phyloP scores from a whole-genome alignment of 2,329 filamentous ascomycete genomes.

The Fusarium secorum region DNA sequence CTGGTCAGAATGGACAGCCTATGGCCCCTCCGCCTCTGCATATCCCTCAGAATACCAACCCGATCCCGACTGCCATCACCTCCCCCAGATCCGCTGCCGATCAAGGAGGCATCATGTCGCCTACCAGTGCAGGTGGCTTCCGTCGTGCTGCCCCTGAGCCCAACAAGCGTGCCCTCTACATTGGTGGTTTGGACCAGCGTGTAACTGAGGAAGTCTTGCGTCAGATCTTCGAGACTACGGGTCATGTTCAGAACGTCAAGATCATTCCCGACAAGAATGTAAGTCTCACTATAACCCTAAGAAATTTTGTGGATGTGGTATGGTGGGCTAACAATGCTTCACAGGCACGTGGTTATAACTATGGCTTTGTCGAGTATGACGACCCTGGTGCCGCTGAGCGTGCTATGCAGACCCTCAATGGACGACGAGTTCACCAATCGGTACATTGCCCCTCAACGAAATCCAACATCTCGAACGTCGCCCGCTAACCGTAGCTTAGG shows the following conservation, averaged over 20 bases:
- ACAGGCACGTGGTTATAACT: slow-evolving; percentile 96
- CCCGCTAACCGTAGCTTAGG: slow-evolving; percentile 60
- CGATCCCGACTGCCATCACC: slow-evolving; percentile 90
- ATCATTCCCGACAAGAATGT: slow-evolving; percentile 99
- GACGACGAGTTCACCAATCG: slow-evolving; percentile 92
- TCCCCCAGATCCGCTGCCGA: slow-evolving; percentile 80
- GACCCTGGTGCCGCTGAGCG: slow-evolving; percentile 95
- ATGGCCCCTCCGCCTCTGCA: slow-evolving; percentile 92
- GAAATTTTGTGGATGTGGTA: neutral
- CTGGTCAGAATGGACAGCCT: slow-evolving; percentile 72
- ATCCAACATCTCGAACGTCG: slow-evolving; percentile 1
- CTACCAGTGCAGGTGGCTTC: slow-evolving; percentile 81
- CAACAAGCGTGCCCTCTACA: slow-evolving; percentile 97
- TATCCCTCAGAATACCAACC: slow-evolving; percentile 96
- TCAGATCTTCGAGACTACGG: slow-evolving; percentile 98
- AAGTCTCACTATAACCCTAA: slow-evolving; percentile 54
- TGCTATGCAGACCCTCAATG: slow-evolving; percentile 96
- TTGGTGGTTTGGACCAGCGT: slow-evolving; percentile 91
- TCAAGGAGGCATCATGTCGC: slow-evolving; percentile 77
- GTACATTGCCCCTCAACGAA: slow-evolving; percentile 56
- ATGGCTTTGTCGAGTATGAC: slow-evolving; percentile 98
- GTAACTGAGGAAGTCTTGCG: slow-evolving; percentile 96
- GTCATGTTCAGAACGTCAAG: slow-evolving; percentile 98
- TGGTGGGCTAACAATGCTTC: slow-evolving; percentile 34
- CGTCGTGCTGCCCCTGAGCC: slow-evolving; percentile 95